Percentiles rank a stretch among this genome's conserved stretches.
phyloP scores from a whole-genome alignment of 805 yeast species.

The Millerozyma miso region DNA sequence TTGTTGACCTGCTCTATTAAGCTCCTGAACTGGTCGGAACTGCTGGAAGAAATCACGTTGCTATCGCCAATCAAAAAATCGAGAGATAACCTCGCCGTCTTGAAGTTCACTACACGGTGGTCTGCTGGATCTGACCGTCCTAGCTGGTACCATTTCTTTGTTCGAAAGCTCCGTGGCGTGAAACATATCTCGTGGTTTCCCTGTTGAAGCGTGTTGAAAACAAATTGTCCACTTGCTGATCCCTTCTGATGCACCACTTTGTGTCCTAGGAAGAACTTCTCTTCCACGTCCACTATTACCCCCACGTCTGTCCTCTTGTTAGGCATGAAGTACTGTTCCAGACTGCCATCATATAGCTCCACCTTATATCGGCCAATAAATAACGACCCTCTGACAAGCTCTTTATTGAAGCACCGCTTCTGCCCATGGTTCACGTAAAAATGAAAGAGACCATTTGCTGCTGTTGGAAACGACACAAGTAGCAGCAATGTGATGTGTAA shows the following conservation, averaged over 20 bases:
- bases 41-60: not conserved
- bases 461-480: not conserved
- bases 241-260: constrained; percentile 25
- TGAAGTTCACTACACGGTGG: constrained; percentile 18
- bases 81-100: constrained; percentile 13
- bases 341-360: constrained; percentile 38
- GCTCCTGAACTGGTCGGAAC: constrained; percentile 34
- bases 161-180: constrained; percentile 20
- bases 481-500: not conserved
- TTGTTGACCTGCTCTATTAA: constrained; percentile 53
- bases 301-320: constrained; percentile 25
- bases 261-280: constrained; percentile 26
- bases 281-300: constrained; percentile 41
- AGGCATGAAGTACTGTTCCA: constrained; percentile 28
- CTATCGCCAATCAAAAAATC: constrained; percentile 22
- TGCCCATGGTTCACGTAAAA: constrained; percentile 50
- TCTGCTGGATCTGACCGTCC: constrained; percentile 10
- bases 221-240: constrained; percentile 19
- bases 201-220: constrained; percentile 20
- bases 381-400: constrained; percentile 46
- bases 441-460: constrained; percentile 27
- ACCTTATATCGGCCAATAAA: constrained; percentile 48
- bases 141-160: constrained; percentile 13
- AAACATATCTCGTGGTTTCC: constrained; percentile 26
- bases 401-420: constrained; percentile 54